A percentile compares a stretch with the other conserved stretches of the same genome.
Evolutionary conservation across 306 rosid species (phyloP).

Genomic region (Cicer cuneatum): DNA sequence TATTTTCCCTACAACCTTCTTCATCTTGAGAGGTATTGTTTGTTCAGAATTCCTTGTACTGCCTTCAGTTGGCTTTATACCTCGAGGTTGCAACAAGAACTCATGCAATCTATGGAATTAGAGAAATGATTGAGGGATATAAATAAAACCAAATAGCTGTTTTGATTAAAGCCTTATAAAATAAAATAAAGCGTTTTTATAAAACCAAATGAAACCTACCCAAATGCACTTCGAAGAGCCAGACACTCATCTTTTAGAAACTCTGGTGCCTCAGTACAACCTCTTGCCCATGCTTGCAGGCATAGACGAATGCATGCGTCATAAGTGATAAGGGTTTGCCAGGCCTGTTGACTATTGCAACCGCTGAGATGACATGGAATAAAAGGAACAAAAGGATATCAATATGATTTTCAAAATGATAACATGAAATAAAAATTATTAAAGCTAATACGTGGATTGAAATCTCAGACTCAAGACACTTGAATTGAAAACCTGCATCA

Average conservation of each 20-base stretch:
- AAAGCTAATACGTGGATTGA: constrained; percentile 17
- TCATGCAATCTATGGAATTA: constrained; percentile 65
- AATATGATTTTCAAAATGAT: constrained; percentile 34
- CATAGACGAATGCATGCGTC: constrained; percentile 95
- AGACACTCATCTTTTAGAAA: constrained; percentile 81
- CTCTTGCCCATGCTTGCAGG: constrained; percentile 91
- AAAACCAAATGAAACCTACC: constrained; percentile 57
- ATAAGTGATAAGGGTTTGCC: constrained; percentile 93
- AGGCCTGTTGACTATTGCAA: constrained; percentile 85
- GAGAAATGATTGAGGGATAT: constrained; percentile 28
- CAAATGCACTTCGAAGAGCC: constrained; percentile 90
- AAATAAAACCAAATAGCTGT: constrained; percentile 20
- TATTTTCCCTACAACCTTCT: constrained; percentile 84
- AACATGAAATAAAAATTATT: constrained; percentile 4
- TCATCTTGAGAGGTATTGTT: constrained; percentile 59
- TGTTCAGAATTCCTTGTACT: constrained; percentile 66
- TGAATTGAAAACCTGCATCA: neutral
- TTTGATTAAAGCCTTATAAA: too few relatives aligned
- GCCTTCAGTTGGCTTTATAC: constrained; percentile 60
- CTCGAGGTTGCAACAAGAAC: constrained; percentile 82
- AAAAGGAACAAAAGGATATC: constrained; percentile 19
- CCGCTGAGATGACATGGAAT: constrained; percentile 44
- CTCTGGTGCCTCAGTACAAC: constrained; percentile 90
- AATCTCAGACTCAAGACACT: constrained; percentile 6
- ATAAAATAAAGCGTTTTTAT: neutral